Evolutionary conservation across 2,329 filamentous ascomycete species (phyloP).

Genomic region (Aurifilum marmelostoma): DNA sequence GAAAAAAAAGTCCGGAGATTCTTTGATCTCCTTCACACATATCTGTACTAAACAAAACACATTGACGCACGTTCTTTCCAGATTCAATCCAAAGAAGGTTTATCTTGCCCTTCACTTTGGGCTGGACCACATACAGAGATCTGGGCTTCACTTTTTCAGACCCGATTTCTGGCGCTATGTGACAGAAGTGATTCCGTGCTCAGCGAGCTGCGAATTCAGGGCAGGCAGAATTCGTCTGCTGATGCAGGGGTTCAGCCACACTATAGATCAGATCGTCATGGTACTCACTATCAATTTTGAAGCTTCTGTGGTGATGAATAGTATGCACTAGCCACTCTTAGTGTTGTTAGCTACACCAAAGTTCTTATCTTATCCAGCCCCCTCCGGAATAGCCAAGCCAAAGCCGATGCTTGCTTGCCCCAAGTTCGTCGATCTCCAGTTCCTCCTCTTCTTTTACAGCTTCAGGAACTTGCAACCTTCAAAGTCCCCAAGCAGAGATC

Average conservation of each 20-base stretch:
- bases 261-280: background rate
- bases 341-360: background rate
- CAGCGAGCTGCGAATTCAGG: background rate
- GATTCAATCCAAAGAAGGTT: background rate
- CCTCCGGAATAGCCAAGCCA: constrained; percentile 1
- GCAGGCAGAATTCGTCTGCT: background rate
- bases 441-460: constrained; percentile 11
- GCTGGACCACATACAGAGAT: background rate
- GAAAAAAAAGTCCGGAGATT: too few species aligned
- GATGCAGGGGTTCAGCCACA: background rate
- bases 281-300: constrained; percentile 7
- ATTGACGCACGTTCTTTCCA: background rate
- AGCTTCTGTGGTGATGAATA: background rate
- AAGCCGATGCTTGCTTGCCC: constrained; percentile 16
- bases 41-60: background rate
- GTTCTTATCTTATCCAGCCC: constrained; percentile 9
- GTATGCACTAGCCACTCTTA: background rate
- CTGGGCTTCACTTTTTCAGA: background rate
- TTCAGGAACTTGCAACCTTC: constrained; percentile 3
- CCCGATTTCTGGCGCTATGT: background rate
- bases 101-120: background rate
- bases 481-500: background rate
- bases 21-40: too few species aligned
- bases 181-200: background rate
- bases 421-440: constrained; percentile 8